A percentile compares a stretch with the other conserved stretches of the same genome.
Evolutionary conservation across 257 asterid genomes (phyloP).

Genomic region (Petrea volubilis): DNA sequence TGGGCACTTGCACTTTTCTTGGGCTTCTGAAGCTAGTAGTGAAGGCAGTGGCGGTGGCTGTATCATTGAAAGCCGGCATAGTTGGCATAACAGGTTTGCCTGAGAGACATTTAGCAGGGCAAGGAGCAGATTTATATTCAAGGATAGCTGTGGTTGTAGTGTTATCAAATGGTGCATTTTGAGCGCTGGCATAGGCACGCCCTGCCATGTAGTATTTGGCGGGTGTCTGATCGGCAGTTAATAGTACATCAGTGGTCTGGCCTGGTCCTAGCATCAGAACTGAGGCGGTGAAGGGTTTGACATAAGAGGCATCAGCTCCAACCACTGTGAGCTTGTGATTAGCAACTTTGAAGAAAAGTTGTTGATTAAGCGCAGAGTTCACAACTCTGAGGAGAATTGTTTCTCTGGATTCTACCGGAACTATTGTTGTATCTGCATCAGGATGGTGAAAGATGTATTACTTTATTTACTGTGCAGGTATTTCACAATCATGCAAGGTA

Average conservation of each 20-base stretch:
- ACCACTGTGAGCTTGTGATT: conserved; percentile 87
- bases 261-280: conserved; percentile 95
- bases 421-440: conserved; percentile 56
- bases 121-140: conserved; percentile 55
- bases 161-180: conserved; percentile 80
- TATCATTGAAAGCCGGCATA: conserved; percentile 82
- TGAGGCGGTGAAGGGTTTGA: conserved; percentile 81
- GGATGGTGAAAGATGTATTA: not conserved
- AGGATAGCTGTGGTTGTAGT: conserved; percentile 94
- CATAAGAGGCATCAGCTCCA: conserved; percentile 81
- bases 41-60: conserved; percentile 75
- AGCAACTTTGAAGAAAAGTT: conserved; percentile 83
- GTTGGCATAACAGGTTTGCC: conserved; percentile 48
- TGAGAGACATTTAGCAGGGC: conserved; percentile 47
- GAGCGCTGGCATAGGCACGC: conserved; percentile 90
- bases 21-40: conserved; percentile 69
- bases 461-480: not conserved
- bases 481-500: not conserved
- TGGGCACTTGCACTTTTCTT: conserved; percentile 52
- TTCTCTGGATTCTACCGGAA: conserved; percentile 63
- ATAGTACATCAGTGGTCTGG: conserved; percentile 86
- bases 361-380: conserved; percentile 80
- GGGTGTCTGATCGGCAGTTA: conserved; percentile 72
- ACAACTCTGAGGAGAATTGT: conserved; percentile 72
- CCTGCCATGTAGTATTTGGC: conserved; percentile 79